phyloP scores from a whole-genome alignment of 371 early-diverging fungal species.

The Lichtheimia corymbifera region DNA sequence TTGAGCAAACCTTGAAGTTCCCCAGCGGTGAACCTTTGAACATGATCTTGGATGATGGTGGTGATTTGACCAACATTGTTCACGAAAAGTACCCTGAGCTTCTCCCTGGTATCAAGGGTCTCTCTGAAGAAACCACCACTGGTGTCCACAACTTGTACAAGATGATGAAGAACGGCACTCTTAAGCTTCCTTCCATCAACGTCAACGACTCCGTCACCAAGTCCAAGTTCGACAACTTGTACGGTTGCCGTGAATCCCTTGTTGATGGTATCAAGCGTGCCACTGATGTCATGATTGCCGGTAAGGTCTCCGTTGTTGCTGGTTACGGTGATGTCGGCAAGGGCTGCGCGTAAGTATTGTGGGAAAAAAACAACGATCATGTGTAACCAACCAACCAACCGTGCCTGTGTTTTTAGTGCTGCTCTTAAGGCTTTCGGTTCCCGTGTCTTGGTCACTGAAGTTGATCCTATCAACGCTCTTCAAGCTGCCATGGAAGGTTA shows the following conservation, averaged over 20 bases:
- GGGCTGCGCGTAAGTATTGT: conserved; percentile 82
- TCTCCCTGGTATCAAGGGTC: conserved; percentile 81
- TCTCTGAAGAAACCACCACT: conserved; percentile 99
- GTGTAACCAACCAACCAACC: background rate
- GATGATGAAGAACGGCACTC: conserved; percentile 93
- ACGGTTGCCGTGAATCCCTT: conserved; percentile 99
- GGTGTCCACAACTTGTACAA: conserved; percentile 99
- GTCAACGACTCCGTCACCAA: conserved; percentile 99
- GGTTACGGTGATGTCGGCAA: conserved; percentile 99
- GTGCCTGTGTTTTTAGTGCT: conserved; percentile 38
- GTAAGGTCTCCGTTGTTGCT: conserved; percentile 97
- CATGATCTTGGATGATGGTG: conserved; percentile 99
- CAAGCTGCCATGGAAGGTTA: conserved; percentile 99
- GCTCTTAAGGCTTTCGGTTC: conserved; percentile 99
- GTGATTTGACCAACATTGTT: conserved; percentile 95
- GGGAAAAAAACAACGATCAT: background rate
- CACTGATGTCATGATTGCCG: conserved; percentile 99
- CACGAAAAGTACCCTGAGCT: conserved; percentile 95
- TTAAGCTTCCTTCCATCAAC: conserved; percentile 98
- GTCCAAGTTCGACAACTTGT: conserved; percentile 99
- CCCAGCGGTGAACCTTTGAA: conserved; percentile 94
- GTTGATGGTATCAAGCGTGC: conserved; percentile 99
- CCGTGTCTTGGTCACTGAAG: conserved; percentile 96
- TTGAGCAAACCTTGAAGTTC: conserved; percentile 96
- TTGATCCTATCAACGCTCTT: conserved; percentile 99